These are phyloP conservation scores for Cytidiella melzeri DNA, from an alignment of 768 basidiomycete species.

Conservation along the genomic window DNA sequence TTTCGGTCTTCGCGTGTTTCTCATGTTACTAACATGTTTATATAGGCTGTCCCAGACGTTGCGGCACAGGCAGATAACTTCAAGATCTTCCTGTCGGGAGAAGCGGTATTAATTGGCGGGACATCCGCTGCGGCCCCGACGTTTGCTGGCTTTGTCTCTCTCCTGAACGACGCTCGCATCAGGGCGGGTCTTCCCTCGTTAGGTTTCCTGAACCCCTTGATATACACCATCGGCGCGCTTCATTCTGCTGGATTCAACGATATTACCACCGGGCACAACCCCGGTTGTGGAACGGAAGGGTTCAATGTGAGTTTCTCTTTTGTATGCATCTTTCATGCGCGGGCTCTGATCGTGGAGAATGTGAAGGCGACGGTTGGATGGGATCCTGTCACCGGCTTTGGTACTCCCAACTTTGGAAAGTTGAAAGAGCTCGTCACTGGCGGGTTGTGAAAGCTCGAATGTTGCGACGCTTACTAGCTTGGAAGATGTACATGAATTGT, in stretches of 20 bases:
- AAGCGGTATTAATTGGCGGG: conserved; percentile 39
- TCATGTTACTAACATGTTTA: not conserved
- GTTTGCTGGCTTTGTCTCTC: conserved; percentile 56
- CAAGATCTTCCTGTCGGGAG: conserved; percentile 40
- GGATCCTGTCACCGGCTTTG: conserved; percentile 31
- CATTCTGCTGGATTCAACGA: conserved; percentile 27
- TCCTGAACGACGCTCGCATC: conserved; percentile 39
- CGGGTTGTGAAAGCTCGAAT: not conserved
- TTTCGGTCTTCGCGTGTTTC: not conserved
- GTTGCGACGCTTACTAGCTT: too few species aligned
- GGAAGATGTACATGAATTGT: too few species aligned
- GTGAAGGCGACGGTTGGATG: conserved; percentile 28
- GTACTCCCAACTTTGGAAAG: conserved; percentile 29
- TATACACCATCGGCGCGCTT: conserved; percentile 22
- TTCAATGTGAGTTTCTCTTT: conserved; percentile 23
- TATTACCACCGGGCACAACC: conserved; percentile 30
- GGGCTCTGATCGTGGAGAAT: not conserved
- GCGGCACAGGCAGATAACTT: conserved; percentile 51
- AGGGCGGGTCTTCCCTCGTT: conserved; percentile 24
- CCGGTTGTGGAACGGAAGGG: conserved; percentile 32
- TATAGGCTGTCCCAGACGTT: conserved; percentile 58
- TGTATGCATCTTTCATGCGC: conserved; percentile 11
- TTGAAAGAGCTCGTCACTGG: conserved; percentile 22
- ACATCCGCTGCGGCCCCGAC: conserved; percentile 64
- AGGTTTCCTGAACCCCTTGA: conserved; percentile 34